Base-by-base conservation (phyloP, 1,139 yeast genomes). In the Suzukiozyma palmioleophila region DNA sequence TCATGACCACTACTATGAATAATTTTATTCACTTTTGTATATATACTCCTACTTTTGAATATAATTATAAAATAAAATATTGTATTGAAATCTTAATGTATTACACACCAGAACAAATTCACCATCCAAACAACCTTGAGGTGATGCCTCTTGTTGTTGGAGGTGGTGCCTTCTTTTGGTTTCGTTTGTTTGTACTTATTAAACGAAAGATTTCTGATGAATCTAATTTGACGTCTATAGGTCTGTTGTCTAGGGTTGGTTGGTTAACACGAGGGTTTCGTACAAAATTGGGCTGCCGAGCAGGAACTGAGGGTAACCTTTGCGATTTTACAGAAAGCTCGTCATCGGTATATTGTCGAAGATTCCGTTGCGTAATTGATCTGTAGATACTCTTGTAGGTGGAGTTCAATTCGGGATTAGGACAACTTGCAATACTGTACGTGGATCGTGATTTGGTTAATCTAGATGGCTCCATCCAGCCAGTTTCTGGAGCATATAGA, bases 401-500 rank as follows among this genome's bases (percentile, higher is more conserved):
- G 35, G 44, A 47, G 21, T 43, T 38, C 16, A 44, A 36, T 22
- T 54, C 51, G 31, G 28, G 42, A 41, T 39, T 44, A 4, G 39
- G 41, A 32, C 44, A 39, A 40, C 55, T 52, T 21, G 52, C 43
- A 22, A 64, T 53, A 39, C 66, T 62, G 41, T 63, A 57, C 29
- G 50, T 52, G n/a, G 68, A 61, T 33, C 62, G 46, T 11, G 67
- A 51, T 38, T 57, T 57, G 0, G 57, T 53, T 9, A 52, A 33
- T 35, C 41, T 35, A 12, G 33, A 10, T 6, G 73, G 72, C 39
- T 69, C 75, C 73, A 69, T 68, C 75, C 76, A 69, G 40, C 66
- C 69, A 33, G 65, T 60, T 35, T 64, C 73, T 2, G 69, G 56
- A 2, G 62, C 55, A 48, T 70, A 68, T 39, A 69, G 53, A 26